Evolutionary conservation across 2,329 filamentous ascomycete genomes (phyloP).

Genomic region (Trichoderma semiorbis): DNA sequence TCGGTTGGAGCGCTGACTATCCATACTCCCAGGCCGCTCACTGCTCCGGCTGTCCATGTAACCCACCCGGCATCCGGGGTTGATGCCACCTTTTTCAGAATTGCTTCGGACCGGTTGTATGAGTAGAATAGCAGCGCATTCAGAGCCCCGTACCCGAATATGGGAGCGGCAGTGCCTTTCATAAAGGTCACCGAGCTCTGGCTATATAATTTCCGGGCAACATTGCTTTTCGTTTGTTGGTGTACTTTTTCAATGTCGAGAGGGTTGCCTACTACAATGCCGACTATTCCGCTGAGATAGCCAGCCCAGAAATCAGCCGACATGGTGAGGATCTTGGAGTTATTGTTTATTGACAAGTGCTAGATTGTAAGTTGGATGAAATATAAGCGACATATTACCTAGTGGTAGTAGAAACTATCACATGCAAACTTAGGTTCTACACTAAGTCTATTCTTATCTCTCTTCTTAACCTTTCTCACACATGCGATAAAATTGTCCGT

Average conservation of each 20-base stretch:
- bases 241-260: constrained; percentile 64
- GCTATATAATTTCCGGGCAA: constrained; percentile 24
- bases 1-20: constrained; percentile 85
- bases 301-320: constrained; percentile 92
- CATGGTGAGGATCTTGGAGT: constrained; percentile 47
- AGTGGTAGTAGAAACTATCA: background rate
- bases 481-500: background rate
- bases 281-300: constrained; percentile 79
- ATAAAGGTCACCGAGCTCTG: constrained; percentile 41
- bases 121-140: constrained; percentile 87
- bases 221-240: constrained; percentile 59
- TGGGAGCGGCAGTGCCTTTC: constrained; percentile 74
- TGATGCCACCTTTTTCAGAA: constrained; percentile 46
- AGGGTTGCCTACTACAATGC: constrained; percentile 86
- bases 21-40: constrained; percentile 82
- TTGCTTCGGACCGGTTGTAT: constrained; percentile 77
- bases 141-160: constrained; percentile 84
- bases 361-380: background rate
- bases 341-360: background rate
- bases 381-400: background rate
- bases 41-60: constrained; percentile 75
- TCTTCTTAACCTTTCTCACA: background rate
- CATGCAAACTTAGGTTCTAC: background rate
- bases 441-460: background rate
- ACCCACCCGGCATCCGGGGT: constrained; percentile 53